Evolutionary conservation across 225 moss, liverwort and hornwort species (phyloP).

Genomic region (Marchantia polymorpha): DNA sequence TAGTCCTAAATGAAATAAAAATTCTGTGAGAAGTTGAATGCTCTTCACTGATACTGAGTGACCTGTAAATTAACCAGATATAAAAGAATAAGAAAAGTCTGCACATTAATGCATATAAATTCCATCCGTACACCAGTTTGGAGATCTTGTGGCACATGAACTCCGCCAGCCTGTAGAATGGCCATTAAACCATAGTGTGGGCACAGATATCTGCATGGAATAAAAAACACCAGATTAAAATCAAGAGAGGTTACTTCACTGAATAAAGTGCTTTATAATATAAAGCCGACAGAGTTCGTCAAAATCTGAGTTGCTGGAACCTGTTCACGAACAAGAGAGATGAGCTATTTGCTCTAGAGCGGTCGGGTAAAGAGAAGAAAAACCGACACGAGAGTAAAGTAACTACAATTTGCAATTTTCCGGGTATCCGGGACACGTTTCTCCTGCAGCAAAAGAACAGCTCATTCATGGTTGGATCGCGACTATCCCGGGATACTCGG

Average conservation of each 20-base stretch:
- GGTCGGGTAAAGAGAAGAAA: not conserved
- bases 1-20: not conserved
- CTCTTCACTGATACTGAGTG: not conserved
- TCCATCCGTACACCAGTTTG: constrained; percentile 65
- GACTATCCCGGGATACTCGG: not conserved
- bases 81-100: not conserved
- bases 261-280: not conserved
- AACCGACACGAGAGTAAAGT: no score
- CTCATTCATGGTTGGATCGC: not conserved
- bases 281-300: not conserved
- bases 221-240: not conserved
- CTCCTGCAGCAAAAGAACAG: not conserved
- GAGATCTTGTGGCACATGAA: constrained; percentile 56
- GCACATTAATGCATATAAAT: not conserved
- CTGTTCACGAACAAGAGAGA: not conserved
- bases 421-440: not conserved
- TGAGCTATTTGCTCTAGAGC: not conserved
- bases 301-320: not conserved
- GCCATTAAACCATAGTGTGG: constrained; percentile 41
- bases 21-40: not conserved
- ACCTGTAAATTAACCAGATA: not conserved
- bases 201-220: constrained; percentile 42
- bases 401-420: not conserved
- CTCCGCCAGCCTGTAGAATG: constrained; percentile 66
- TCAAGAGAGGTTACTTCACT: not conserved